Conservation (phyloP, 345 rosid genomes). For the Eucalyptus grandis region DNA sequence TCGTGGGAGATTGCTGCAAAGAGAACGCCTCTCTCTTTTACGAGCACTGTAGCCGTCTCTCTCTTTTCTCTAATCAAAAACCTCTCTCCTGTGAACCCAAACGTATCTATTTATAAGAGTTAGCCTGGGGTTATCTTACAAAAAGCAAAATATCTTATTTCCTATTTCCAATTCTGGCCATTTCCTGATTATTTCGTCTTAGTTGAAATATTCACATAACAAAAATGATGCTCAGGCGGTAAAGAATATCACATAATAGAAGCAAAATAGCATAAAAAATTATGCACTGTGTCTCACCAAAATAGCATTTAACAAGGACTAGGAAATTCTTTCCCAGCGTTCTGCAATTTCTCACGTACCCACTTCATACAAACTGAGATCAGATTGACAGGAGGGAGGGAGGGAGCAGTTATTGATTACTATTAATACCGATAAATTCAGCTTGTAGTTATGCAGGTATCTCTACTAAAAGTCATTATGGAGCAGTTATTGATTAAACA, state of each 20-base stretch:
- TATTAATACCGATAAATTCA: not conserved
- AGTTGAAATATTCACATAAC: too few relatives aligned
- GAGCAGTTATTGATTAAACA: too few relatives aligned
- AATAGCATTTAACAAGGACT: not conserved
- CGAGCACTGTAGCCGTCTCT: not conserved
- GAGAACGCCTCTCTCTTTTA: not conserved
- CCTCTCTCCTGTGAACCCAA: not conserved
- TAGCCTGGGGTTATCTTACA: not conserved
- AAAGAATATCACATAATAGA: not conserved
- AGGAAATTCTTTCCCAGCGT: not conserved
- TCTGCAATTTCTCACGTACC: not conserved
- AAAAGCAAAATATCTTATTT: not conserved
- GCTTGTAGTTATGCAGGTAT: not conserved
- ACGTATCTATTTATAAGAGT: not conserved
- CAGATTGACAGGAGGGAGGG: too few relatives aligned
- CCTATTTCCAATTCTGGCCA: not conserved
- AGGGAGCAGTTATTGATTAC: not conserved
- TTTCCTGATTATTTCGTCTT: not conserved
- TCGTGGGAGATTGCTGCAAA: not conserved
- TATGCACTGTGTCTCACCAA: not conserved
- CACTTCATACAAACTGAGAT: not conserved
- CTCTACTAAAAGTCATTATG: not conserved
- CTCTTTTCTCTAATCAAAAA: not conserved
- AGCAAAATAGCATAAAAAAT: not conserved
- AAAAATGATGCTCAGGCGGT: not conserved